Percentiles rank a stretch among this genome's conserved stretches.
Conservation (phyloP, 495 filamentous ascomycete species). For the Xylaria flabelliformis region DNA sequence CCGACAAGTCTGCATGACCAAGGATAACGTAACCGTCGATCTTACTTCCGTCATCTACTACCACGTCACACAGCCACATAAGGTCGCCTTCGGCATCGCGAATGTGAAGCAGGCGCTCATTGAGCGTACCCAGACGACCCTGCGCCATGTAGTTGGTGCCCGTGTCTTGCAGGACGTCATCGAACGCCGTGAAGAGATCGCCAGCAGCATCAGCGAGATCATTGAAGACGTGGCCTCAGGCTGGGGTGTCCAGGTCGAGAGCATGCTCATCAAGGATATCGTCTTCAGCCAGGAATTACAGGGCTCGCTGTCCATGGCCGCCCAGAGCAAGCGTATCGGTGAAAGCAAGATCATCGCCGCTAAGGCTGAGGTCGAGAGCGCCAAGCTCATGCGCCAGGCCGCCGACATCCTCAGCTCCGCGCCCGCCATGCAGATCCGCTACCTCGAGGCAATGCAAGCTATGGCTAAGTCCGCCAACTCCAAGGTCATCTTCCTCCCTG, state of each 20-base stretch:
- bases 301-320: slow-evolving; percentile 99
- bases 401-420: slow-evolving; percentile 93
- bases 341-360: slow-evolving; percentile 98
- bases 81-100: slow-evolving; percentile 94
- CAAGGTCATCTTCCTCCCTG: slow-evolving; percentile 96
- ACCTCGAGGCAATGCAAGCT: slow-evolving; percentile 98
- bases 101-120: slow-evolving; percentile 94
- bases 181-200: slow-evolving; percentile 97
- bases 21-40: slow-evolving; percentile 94
- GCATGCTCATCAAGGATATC: slow-evolving; percentile 99
- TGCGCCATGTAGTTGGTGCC: slow-evolving; percentile 96
- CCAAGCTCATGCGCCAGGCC: slow-evolving; percentile 97
- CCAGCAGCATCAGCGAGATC: slow-evolving; percentile 91
- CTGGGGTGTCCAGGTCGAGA: slow-evolving; percentile 96
- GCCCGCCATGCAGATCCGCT: slow-evolving; percentile 98
- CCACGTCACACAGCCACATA: slow-evolving; percentile 93
- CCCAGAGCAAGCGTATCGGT: slow-evolving; percentile 97
- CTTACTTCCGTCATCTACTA: slow-evolving; percentile 99
- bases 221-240: slow-evolving; percentile 93
- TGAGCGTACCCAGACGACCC: slow-evolving; percentile 96
- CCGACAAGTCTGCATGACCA: slow-evolving; percentile 98
- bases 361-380: slow-evolving; percentile 93
- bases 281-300: slow-evolving; percentile 96
- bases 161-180: slow-evolving; percentile 98
- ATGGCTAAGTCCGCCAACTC: slow-evolving; percentile 96